A percentile compares a stretch with the other conserved stretches of the same genome.
Conservation (phyloP, 768 basidiomycete genomes). For the Lentinula boryana region DNA sequence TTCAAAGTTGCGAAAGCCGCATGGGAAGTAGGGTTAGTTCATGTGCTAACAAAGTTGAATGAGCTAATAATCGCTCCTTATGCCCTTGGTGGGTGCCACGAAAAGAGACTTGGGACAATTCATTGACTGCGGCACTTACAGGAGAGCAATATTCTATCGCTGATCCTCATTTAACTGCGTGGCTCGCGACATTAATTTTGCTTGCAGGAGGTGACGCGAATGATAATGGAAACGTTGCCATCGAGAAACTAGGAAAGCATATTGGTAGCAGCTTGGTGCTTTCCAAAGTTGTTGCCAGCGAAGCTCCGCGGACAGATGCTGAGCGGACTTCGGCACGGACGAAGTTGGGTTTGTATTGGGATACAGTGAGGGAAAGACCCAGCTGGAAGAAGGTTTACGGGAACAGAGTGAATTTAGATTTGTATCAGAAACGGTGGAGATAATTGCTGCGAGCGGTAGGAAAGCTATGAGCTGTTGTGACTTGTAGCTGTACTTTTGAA, state of each 20-base stretch:
- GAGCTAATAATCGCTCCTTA: slow-evolving; percentile 61
- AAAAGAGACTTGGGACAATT: background rate
- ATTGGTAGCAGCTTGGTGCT: slow-evolving; percentile 35
- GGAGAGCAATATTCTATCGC: slow-evolving; percentile 82
- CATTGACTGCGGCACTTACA: slow-evolving; percentile 16
- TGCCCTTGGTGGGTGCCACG: slow-evolving; percentile 46
- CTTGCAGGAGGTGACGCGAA: slow-evolving; percentile 47
- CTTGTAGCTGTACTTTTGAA: too few relatives aligned
- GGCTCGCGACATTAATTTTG: slow-evolving; percentile 57
- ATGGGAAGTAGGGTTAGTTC: slow-evolving; percentile 48
- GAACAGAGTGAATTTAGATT: slow-evolving; percentile 34
- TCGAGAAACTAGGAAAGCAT: slow-evolving; percentile 46
- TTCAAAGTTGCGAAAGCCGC: slow-evolving; percentile 40
- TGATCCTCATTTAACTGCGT: slow-evolving; percentile 75
- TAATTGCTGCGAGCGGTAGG: background rate
- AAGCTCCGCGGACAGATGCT: background rate
- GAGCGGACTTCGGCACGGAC: slow-evolving; percentile 37
- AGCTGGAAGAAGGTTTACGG: slow-evolving; percentile 70
- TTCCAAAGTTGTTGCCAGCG: background rate
- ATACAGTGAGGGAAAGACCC: slow-evolving; percentile 47
- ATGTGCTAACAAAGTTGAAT: slow-evolving; percentile 41
- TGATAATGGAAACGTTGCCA: slow-evolving; percentile 46
- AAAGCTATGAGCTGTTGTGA: too few relatives aligned
- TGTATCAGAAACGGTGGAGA: background rate
- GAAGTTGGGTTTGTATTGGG: slow-evolving; percentile 65